Percentiles rank a stretch among this genome's conserved stretches.
phyloP scores from a whole-genome alignment of 257 asterid genomes.

The Ajuga chamaepitys region DNA sequence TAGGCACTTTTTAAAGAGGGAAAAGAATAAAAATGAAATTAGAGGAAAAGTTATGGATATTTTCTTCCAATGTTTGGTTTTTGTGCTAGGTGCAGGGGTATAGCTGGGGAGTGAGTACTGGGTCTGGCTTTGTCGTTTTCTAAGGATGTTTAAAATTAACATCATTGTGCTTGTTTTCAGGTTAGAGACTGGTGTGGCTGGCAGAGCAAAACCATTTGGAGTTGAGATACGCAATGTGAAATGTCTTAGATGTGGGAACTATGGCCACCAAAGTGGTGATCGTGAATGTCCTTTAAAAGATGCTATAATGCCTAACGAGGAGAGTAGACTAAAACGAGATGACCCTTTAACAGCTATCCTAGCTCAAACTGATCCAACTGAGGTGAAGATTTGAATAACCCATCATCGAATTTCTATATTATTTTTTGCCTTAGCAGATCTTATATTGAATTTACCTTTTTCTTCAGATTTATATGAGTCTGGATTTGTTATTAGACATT shows the following conservation, averaged over 20 bases:
- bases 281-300: constrained; percentile 97
- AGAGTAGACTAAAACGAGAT: constrained; percentile 84
- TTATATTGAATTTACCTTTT: neutral
- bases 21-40: too few relatives aligned
- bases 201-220: constrained; percentile 89
- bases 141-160: neutral
- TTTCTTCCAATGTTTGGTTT: neutral
- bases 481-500: constrained; percentile 1
- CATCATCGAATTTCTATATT: neutral
- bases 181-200: constrained; percentile 88
- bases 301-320: constrained; percentile 88
- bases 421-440: neutral
- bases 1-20: neutral
- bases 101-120: neutral
- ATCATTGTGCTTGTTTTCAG: constrained; percentile 33
- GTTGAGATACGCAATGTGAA: constrained; percentile 96
- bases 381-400: constrained; percentile 38
- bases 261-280: constrained; percentile 98
- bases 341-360: constrained; percentile 85
- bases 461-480: neutral
- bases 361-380: constrained; percentile 74
- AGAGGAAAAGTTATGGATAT: neutral
- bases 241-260: constrained; percentile 86
- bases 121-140: neutral
- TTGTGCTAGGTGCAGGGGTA: neutral